phyloP scores from a whole-genome alignment of 306 rosid genomes.

The Lablab purpureus region DNA sequence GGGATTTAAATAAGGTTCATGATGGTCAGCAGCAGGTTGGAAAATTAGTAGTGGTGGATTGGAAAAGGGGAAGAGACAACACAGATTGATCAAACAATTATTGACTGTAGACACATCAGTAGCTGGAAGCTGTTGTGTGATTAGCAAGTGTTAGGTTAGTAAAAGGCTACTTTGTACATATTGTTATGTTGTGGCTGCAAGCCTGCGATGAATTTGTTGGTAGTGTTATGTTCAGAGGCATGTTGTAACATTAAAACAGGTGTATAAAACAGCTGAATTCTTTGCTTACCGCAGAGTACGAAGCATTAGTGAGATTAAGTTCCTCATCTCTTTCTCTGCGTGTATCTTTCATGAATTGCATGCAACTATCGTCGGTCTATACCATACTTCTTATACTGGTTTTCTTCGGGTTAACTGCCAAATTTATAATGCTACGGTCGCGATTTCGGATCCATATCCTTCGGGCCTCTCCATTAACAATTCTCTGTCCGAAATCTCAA shows the following conservation, averaged over 20 bases:
- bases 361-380: slow-evolving; percentile 20
- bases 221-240: slow-evolving; percentile 51
- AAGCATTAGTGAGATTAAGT: slow-evolving; percentile 52
- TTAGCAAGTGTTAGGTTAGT: slow-evolving; percentile 53
- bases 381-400: slow-evolving; percentile 7
- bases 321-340: slow-evolving; percentile 19
- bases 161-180: slow-evolving; percentile 65
- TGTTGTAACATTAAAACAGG: slow-evolving; percentile 74
- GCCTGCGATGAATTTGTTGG: slow-evolving; percentile 53
- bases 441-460: not conserved
- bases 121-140: slow-evolving; percentile 50
- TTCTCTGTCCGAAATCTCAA: not conserved
- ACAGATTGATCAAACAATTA: slow-evolving; percentile 52
- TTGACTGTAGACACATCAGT: slow-evolving; percentile 44
- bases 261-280: slow-evolving; percentile 66
- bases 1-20: slow-evolving; percentile 60
- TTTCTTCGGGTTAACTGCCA: not conserved
- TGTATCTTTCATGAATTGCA: slow-evolving; percentile 3
- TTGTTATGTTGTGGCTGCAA: slow-evolving; percentile 53
- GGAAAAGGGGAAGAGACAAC: slow-evolving; percentile 79
- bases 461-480: not conserved
- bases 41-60: slow-evolving; percentile 69
- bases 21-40: slow-evolving; percentile 65
- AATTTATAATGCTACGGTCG: slow-evolving; percentile 4
- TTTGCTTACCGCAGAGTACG: slow-evolving; percentile 58